Percentiles rank a stretch among this genome's conserved stretches.
These are phyloP conservation scores for Jaapia argillacea DNA, from an alignment of 768 basidiomycete genomes.

Conservation along the genomic window DNA sequence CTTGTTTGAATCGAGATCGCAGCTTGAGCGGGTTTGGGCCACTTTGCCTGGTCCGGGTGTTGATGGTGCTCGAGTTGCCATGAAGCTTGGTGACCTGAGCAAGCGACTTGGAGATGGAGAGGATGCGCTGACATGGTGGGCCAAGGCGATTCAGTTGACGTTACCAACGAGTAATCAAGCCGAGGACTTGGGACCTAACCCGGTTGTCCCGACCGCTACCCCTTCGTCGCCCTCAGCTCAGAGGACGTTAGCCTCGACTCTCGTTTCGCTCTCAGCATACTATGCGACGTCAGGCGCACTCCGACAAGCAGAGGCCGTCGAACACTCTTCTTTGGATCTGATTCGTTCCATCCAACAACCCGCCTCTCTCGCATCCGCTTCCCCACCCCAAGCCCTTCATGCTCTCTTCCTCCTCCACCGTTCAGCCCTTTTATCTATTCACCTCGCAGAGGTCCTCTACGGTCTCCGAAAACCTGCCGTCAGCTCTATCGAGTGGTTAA, in stretches of 20 bases:
- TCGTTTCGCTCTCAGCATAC: conserved; percentile 65
- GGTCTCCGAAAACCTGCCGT: conserved; percentile 31
- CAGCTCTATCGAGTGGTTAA: conserved; percentile 45
- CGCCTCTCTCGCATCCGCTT: conserved; percentile 28
- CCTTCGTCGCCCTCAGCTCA: conserved; percentile 57
- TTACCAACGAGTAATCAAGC: conserved; percentile 9
- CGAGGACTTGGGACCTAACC: conserved; percentile 2
- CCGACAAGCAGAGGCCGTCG: conserved; percentile 40
- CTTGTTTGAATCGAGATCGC: conserved; percentile 40
- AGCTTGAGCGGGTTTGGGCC: conserved; percentile 52
- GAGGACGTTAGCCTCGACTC: conserved; percentile 45
- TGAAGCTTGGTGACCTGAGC: conserved; percentile 60
- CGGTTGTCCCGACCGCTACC: conserved; percentile 23
- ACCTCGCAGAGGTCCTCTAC: conserved; percentile 64
- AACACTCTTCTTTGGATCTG: conserved; percentile 45
- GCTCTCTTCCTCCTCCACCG: conserved; percentile 60
- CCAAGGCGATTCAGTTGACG: conserved; percentile 38
- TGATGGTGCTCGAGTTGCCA: conserved; percentile 44
- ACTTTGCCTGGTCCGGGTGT: conserved; percentile 27
- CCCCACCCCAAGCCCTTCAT: conserved; percentile 55
- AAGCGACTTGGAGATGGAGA: conserved; percentile 39
- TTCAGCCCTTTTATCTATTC: conserved; percentile 61
- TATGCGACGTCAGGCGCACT: conserved; percentile 53
- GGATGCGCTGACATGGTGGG: conserved; percentile 63
- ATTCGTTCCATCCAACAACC: conserved; percentile 45